A percentile compares a stretch with the other conserved stretches of the same genome.
These are phyloP conservation scores for Orbilia oligospora DNA, from an alignment of 2,329 filamentous ascomycete species.

Conservation along the genomic window DNA sequence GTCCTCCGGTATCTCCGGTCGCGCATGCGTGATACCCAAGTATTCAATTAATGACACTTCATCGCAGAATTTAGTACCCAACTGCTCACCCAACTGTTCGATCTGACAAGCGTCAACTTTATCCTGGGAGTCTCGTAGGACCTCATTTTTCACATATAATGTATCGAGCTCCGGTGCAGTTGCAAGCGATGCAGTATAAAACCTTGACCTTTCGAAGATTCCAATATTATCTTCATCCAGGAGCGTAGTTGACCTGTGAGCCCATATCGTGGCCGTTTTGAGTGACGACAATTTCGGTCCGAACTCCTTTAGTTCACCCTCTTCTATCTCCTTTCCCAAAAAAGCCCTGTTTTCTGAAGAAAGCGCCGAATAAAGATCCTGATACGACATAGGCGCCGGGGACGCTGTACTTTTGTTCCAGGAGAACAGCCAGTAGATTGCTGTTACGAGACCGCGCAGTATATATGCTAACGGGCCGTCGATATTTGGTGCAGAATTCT, in stretches of 20 bases:
- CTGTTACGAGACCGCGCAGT: background rate
- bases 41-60: background rate
- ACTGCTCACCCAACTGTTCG: background rate
- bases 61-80: background rate
- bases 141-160: slow-evolving; percentile 1
- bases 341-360: background rate
- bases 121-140: slow-evolving; percentile 2
- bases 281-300: slow-evolving; percentile 6
- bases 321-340: slow-evolving; percentile 4
- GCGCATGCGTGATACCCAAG: background rate
- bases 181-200: slow-evolving; percentile 10
- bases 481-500: slow-evolving; percentile 17
- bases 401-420: slow-evolving; percentile 3
- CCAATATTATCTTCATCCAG: slow-evolving; percentile 12
- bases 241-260: background rate
- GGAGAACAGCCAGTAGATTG: slow-evolving; percentile 18
- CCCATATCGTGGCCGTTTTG: background rate
- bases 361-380: slow-evolving; percentile 11
- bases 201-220: slow-evolving; percentile 11
- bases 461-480: slow-evolving; percentile 16
- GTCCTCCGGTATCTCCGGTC: background rate
- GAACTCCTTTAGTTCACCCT: background rate
- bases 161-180: slow-evolving; percentile 10
- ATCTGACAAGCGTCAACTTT: slow-evolving; percentile 5
- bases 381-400: slow-evolving; percentile 2